A percentile compares a stretch with the other conserved stretches of the same genome.
Conservation (phyloP, 768 basidiomycete genomes). For the Megacollybia marginata region DNA sequence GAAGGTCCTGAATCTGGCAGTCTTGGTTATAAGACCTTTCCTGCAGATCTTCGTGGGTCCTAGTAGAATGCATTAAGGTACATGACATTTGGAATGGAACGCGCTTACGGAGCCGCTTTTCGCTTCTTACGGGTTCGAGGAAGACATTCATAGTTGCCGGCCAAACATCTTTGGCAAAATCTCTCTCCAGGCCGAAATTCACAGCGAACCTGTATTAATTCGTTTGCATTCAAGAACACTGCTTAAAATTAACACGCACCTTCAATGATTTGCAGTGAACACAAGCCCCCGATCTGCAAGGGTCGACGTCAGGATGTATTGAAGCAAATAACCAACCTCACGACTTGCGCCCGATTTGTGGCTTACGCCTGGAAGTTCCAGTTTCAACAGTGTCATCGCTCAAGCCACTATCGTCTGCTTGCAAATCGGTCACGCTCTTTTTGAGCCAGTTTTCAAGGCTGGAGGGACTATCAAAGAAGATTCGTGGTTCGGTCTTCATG, state of each 20-base stretch:
- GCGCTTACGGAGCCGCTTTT: slow-evolving; percentile 45
- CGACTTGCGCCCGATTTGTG: no score
- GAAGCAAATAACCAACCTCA: no score
- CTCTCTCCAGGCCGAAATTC: slow-evolving; percentile 38
- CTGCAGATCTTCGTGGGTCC: slow-evolving; percentile 49
- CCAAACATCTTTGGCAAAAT: slow-evolving; percentile 41
- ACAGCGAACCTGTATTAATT: slow-evolving; percentile 38
- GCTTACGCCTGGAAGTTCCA: no score
- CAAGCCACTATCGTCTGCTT: slow-evolving; percentile 2
- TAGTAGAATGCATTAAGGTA: slow-evolving; percentile 12
- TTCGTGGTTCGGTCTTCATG: background rate
- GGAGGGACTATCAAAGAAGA: background rate
- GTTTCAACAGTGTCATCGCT: background rate
- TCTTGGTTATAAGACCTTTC: slow-evolving; percentile 39
- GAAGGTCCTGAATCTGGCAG: slow-evolving; percentile 34
- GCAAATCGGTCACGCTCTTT: background rate
- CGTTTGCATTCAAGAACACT: background rate
- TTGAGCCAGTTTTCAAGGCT: background rate
- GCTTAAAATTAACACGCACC: slow-evolving; percentile 20
- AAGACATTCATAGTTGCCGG: slow-evolving; percentile 37
- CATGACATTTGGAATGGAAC: background rate
- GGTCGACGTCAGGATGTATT: no score
- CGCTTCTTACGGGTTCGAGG: slow-evolving; percentile 47
- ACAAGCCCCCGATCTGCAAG: slow-evolving; percentile 40
- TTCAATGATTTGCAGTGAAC: slow-evolving; percentile 54